Evolutionary conservation across 441 rosid species (phyloP).

Genomic region (Pelargonium exstipulatum): DNA sequence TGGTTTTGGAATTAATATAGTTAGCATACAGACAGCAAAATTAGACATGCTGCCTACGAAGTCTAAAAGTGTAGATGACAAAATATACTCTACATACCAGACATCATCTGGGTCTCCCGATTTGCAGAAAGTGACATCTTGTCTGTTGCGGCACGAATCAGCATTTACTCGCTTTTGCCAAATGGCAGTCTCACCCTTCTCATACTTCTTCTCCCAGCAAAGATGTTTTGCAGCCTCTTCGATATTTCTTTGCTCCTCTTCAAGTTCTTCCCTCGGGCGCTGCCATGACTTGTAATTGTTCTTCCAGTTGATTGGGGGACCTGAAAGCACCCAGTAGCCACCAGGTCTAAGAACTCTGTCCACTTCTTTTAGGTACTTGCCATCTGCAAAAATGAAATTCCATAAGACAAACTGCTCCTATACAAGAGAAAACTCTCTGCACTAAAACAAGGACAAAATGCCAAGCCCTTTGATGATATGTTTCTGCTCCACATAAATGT

Average conservation of each 20-base stretch:
- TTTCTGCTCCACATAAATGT: neutral
- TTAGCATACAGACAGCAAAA: neutral
- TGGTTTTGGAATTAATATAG: neutral
- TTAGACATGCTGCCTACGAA: neutral
- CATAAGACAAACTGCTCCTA: neutral
- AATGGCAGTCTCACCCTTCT: conserved; percentile 19
- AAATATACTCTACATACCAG: conserved; percentile 1
- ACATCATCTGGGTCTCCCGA: conserved; percentile 3
- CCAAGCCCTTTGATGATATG: neutral
- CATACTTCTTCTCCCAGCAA: conserved; percentile 20
- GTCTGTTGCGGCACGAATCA: conserved; percentile 8
- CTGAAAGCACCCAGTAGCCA: conserved; percentile 4
- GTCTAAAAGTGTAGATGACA: neutral
- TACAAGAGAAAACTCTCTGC: neutral
- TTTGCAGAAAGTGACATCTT: conserved; percentile 17
- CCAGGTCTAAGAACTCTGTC: conserved; percentile 6
- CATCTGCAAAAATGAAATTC: neutral
- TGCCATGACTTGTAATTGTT: conserved; percentile 16
- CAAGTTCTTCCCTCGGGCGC: conserved; percentile 17
- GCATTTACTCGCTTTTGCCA: conserved; percentile 14
- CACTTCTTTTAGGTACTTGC: conserved; percentile 7
- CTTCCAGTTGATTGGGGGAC: neutral
- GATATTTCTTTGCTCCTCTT: conserved; percentile 12
- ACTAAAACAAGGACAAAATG: neutral
- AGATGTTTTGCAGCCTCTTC: conserved; percentile 16